Conservation (phyloP, 805 yeast genomes). For the Hanseniaspora mollemarum region DNA sequence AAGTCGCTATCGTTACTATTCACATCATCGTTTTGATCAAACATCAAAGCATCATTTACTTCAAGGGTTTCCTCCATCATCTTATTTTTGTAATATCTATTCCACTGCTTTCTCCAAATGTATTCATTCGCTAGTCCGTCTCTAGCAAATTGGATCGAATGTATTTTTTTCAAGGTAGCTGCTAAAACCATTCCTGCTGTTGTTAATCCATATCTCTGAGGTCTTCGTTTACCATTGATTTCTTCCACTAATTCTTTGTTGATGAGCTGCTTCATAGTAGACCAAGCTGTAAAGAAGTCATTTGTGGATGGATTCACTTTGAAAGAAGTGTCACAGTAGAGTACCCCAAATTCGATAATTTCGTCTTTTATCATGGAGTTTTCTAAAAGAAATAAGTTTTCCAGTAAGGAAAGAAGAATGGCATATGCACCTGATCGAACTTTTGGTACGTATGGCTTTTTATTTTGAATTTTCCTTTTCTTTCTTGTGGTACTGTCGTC, state of each 20-base stretch:
- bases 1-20: not conserved
- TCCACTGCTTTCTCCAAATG: slow-evolving; percentile 13
- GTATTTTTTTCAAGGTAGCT: slow-evolving; percentile 39
- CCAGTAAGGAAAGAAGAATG: slow-evolving; percentile 48
- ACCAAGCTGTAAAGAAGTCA: slow-evolving; percentile 69
- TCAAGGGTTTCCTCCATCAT: slow-evolving; percentile 13
- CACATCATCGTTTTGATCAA: not conserved
- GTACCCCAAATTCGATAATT: slow-evolving; percentile 42
- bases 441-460: slow-evolving; percentile 51
- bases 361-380: slow-evolving; percentile 56
- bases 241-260: slow-evolving; percentile 46
- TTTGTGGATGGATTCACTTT: slow-evolving; percentile 46
- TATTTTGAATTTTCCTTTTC: slow-evolving; percentile 22
- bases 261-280: slow-evolving; percentile 49
- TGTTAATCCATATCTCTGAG: slow-evolving; percentile 50
- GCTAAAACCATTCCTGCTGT: slow-evolving; percentile 62
- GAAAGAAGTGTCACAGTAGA: slow-evolving; percentile 49
- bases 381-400: slow-evolving; percentile 26
- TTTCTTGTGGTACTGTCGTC: slow-evolving; percentile 20
- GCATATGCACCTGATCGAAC: slow-evolving; percentile 79
- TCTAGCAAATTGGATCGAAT: slow-evolving; percentile 28
- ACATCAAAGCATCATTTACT: slow-evolving; percentile 5
- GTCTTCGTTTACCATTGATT: slow-evolving; percentile 40
- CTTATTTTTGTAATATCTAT: slow-evolving; percentile 1
- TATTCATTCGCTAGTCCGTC: slow-evolving; percentile 16